Evolutionary conservation across 139 green algal genomes (phyloP).

Genomic region (Monoraphidium neglectum): DNA sequence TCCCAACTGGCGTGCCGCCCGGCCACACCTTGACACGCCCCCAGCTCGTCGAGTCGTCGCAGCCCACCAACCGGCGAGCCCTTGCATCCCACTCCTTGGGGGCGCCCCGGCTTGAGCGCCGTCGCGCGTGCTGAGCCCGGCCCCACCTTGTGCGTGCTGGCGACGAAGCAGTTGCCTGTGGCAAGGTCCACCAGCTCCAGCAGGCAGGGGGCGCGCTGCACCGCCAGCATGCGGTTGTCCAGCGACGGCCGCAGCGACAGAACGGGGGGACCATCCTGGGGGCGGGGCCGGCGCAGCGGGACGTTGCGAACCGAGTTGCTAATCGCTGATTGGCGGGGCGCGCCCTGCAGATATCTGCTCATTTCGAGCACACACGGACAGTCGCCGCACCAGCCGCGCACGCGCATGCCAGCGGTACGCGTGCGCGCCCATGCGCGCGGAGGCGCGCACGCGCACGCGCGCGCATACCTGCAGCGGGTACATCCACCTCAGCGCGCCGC

Average conservation of each 20-base stretch:
- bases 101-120: too few species aligned
- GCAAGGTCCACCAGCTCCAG: constrained; percentile 45
- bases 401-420: not conserved
- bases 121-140: too few species aligned
- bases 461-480: constrained; percentile 43
- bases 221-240: constrained; percentile 44
- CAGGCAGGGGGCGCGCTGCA: constrained; percentile 40
- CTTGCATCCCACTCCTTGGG: too few species aligned
- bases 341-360: too few species aligned
- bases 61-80: too few species aligned
- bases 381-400: too few species aligned
- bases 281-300: not conserved
- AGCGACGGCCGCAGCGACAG: constrained; percentile 43
- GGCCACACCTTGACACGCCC: too few species aligned
- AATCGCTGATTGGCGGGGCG: too few species aligned
- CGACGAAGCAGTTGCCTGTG: constrained; percentile 40
- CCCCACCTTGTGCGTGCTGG: constrained; percentile 27
- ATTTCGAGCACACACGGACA: too few species aligned
- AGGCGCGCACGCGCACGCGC: not conserved
- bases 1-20: too few species aligned
- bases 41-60: too few species aligned
- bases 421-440: not conserved
- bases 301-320: too few species aligned
- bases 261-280: constrained; percentile 40
- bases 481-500: constrained; percentile 51